phyloP scores from a whole-genome alignment of 805 yeast genomes.

The Myxozyma monticola region DNA sequence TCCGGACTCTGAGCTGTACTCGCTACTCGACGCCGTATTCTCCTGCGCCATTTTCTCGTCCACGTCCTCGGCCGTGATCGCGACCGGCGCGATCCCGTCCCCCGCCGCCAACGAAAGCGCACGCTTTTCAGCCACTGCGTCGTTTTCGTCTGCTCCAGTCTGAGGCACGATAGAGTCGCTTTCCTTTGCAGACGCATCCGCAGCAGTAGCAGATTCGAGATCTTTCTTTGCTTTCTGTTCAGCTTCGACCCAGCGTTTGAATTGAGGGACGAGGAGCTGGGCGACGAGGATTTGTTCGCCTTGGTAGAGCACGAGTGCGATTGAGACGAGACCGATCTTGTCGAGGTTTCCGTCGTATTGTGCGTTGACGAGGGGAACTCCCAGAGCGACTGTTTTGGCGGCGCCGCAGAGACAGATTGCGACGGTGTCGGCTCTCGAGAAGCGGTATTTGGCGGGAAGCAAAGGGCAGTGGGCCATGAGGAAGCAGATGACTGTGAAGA shows the following conservation, averaged over 20 bases:
- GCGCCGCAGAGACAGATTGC: constrained; percentile 86
- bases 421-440: constrained; percentile 68
- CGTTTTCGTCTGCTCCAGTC: not conserved
- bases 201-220: constrained; percentile 5
- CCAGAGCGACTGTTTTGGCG: constrained; percentile 90
- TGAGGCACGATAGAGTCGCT: not conserved
- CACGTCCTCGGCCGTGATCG: no score
- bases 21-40: no score
- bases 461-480: constrained; percentile 60
- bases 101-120: no score
- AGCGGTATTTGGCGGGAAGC: constrained; percentile 57
- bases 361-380: constrained; percentile 77
- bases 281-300: constrained; percentile 86
- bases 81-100: no score
- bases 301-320: constrained; percentile 83
- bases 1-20: no score
- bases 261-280: constrained; percentile 62
- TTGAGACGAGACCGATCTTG: constrained; percentile 68
- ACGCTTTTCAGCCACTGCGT: not conserved
- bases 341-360: constrained; percentile 64
- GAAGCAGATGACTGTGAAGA: constrained; percentile 69
- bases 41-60: no score
- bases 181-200: not conserved
- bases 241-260: constrained; percentile 72
- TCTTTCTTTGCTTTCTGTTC: no score